Percentiles rank a stretch among this genome's conserved stretches.
Conservation (phyloP, 225 moss, liverwort and hornwort species). For the Physcomitrellopsis africana region DNA sequence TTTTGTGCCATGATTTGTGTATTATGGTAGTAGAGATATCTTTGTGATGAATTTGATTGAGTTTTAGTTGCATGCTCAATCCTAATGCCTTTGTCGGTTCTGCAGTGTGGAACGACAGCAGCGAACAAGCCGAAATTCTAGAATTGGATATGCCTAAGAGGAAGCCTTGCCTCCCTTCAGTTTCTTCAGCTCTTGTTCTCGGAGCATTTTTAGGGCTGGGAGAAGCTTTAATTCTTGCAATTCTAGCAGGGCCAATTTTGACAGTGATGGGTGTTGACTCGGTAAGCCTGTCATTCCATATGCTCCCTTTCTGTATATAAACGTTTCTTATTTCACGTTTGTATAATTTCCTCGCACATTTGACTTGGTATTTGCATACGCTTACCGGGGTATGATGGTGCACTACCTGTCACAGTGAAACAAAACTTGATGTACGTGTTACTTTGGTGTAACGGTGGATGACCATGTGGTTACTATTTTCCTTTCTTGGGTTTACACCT, state of each 20-base stretch:
- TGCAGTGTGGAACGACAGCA: constrained; percentile 42
- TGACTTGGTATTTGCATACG: background rate
- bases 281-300: constrained; percentile 28
- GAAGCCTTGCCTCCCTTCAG: constrained; percentile 76
- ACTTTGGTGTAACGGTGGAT: constrained; percentile 11
- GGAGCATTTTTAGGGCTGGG: constrained; percentile 52
- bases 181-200: constrained; percentile 75
- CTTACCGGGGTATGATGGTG: constrained; percentile 20
- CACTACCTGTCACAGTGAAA: constrained; percentile 16
- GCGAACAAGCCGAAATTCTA: constrained; percentile 34
- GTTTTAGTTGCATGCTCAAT: background rate
- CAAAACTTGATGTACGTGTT: background rate
- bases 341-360: background rate
- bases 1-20: background rate
- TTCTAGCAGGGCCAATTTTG: constrained; percentile 57
- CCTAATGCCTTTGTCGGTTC: background rate
- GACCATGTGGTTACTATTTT: background rate
- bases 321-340: background rate
- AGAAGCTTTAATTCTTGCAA: constrained; percentile 50
- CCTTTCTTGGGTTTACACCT: background rate
- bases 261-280: constrained; percentile 51
- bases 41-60: background rate
- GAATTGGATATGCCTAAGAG: constrained; percentile 15
- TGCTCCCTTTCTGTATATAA: background rate
- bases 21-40: background rate